These are phyloP conservation scores for Capsella rubella DNA, from an alignment of 441 rosid genomes.

Conservation along the genomic window DNA sequence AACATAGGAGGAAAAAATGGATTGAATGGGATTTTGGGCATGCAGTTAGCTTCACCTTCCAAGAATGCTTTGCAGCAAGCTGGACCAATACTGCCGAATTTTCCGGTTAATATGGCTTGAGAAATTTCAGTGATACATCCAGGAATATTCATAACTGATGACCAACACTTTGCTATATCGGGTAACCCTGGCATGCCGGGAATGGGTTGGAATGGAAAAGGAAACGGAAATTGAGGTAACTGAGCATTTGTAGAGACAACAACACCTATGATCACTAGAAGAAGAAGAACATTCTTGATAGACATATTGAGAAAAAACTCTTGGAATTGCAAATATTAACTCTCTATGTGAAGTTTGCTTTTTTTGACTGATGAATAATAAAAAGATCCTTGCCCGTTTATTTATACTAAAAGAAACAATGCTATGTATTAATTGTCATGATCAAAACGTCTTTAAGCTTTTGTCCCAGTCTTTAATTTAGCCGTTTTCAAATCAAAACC, in stretches of 20 bases:
- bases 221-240: not conserved
- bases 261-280: not conserved
- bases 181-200: not conserved
- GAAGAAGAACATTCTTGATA: not conserved
- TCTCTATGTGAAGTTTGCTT: not conserved
- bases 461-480: not conserved
- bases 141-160: not conserved
- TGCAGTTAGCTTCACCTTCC: not conserved
- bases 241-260: not conserved
- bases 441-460: not conserved
- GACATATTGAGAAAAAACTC: not conserved
- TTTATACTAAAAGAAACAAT: not conserved
- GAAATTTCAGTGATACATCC: not conserved
- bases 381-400: not conserved
- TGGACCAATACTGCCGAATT: not conserved
- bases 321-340: not conserved
- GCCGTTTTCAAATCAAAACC: not conserved
- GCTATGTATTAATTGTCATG: not conserved
- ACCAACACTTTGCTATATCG: not conserved
- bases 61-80: conserved; percentile 20
- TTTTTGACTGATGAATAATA: not conserved
- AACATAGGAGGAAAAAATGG: not conserved
- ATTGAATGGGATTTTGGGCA: not conserved
- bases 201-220: not conserved
- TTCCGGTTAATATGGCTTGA: not conserved